Percentiles rank a stretch among this genome's conserved stretches.
phyloP scores from a whole-genome alignment of 805 yeast genomes.

The Barnettozyma sp. region DNA sequence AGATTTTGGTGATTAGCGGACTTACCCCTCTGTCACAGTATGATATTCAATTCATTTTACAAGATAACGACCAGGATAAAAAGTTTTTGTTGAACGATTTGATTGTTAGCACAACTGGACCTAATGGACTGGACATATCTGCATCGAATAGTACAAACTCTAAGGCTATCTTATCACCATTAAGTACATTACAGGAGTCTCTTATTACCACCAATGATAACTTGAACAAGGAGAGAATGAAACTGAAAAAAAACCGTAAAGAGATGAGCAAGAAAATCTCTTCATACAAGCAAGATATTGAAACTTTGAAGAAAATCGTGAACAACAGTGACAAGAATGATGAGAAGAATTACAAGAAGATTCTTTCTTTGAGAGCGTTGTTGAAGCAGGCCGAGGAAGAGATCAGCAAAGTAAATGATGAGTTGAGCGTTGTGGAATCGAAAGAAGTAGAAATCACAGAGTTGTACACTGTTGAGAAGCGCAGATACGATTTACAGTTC shows the following conservation, averaged over 20 bases:
- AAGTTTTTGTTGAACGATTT: conserved; percentile 34
- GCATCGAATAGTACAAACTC: conserved; percentile 30
- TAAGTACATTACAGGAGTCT: conserved; percentile 58
- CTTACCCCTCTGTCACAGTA: conserved; percentile 59
- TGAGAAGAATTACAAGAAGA: conserved; percentile 35
- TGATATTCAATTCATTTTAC: conserved; percentile 41
- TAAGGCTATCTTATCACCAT: conserved; percentile 40
- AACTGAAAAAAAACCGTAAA: conserved; percentile 48
- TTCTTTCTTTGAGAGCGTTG: conserved; percentile 15
- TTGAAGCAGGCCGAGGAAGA: conserved; percentile 25
- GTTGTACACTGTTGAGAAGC: conserved; percentile 30
- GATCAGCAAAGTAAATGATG: conserved; percentile 17
- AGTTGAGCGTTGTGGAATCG: conserved; percentile 12
- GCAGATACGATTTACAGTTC: conserved; percentile 31
- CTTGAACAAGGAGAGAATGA: conserved; percentile 49
- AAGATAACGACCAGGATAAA: conserved; percentile 21
- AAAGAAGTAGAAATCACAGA: conserved; percentile 34
- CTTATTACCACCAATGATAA: conserved; percentile 57
- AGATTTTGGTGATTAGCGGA: conserved; percentile 54
- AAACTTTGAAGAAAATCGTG: conserved; percentile 40
- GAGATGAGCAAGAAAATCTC: conserved; percentile 51
- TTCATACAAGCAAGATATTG: conserved; percentile 50
- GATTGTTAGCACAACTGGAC: conserved; percentile 31
- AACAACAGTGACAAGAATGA: conserved; percentile 46
- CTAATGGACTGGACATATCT: conserved; percentile 16